Base-by-base conservation (phyloP, 352 stramenopile species). In the Aphanomyces stellatus region DNA sequence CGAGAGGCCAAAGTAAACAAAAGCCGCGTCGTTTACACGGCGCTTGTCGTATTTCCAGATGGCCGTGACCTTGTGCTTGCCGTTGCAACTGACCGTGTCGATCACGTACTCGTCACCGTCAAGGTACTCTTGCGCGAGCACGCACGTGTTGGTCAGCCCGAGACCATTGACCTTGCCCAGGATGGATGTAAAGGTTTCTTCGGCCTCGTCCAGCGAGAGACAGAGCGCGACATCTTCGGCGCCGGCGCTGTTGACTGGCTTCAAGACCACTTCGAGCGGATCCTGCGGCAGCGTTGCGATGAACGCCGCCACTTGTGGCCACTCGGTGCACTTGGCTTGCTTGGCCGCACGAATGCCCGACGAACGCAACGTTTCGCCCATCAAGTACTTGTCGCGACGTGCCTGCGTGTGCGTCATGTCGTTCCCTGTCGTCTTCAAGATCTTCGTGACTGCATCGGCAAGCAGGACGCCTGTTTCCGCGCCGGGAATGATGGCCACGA, bases 21-120 rank as follows among this genome's bases (percentile, higher is more conserved):
- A 98, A 17, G 91, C 88, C 5, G 91, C 91, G 55, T 92, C 74
- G 72, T 98, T 98, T 40, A 97, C 88, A 8, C 85, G 80, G 43
- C 96, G 82, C 80, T 99, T 99, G 76, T 99, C 96, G 73, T 99
- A 99, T 73, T 96, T 96, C 96, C 96, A 99, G 13, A 99, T 85
- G 22, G 94, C 96, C 35, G 90, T 89, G 48, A 98, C 87, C 70
- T 99, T 99, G 76, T 98, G 89, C 57, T 93, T 71, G 5, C 96
- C 96, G 69, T 96, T 77, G 53, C 85, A 87, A 62, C 82, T 96
- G 13, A 98, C 94, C 7, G 93, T 96, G 78, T 99, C 96, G 15
- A 99, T 82, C 4, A 98, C 96, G 77, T 98, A 99, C 74, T 99
- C 96, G 62, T 89, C 84, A 11, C 96, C 96, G 55, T 88, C 81